A percentile compares a stretch with the other conserved stretches of the same genome.
Evolutionary conservation across 176 grass and related monocot species (phyloP).

Genomic region (Themeda triandra): DNA sequence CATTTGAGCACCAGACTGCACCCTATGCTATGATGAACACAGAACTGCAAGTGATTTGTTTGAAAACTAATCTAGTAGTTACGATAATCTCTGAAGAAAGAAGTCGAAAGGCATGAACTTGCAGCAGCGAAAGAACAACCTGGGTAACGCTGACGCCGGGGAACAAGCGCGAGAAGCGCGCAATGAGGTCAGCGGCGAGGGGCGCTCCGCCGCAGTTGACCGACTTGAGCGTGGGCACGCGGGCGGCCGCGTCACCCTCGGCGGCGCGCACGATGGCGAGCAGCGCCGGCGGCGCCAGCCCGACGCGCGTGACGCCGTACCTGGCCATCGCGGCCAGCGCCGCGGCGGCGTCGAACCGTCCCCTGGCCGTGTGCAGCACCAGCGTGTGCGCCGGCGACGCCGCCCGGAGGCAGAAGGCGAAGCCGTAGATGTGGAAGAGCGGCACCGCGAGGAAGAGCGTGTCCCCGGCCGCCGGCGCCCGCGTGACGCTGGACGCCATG

Average conservation of each 20-base stretch:
- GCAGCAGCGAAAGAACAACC: constrained; percentile 13
- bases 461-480: background rate
- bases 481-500: background rate
- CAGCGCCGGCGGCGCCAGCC: constrained; percentile 33
- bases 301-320: constrained; percentile 22
- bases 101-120: background rate
- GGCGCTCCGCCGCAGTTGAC: constrained; percentile 35
- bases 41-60: background rate
- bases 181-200: background rate
- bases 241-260: background rate
- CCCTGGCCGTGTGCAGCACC: constrained; percentile 31
- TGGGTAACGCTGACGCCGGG: background rate
- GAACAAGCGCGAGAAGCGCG: constrained; percentile 33
- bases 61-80: background rate
- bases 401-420: constrained; percentile 33
- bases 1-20: background rate
- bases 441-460: constrained; percentile 40
- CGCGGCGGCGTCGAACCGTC: constrained; percentile 14
- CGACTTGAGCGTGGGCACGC: background rate
- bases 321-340: constrained; percentile 13
- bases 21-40: too few relatives aligned
- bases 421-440: constrained; percentile 52
- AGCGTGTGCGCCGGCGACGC: constrained; percentile 11
- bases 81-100: background rate
- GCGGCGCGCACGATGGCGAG: constrained; percentile 22